Evolutionary conservation across 2,329 filamentous ascomycete species (phyloP), one percentile per base, ranked within the genome.

Genomic region (Xylariaceae sp.): DNA sequence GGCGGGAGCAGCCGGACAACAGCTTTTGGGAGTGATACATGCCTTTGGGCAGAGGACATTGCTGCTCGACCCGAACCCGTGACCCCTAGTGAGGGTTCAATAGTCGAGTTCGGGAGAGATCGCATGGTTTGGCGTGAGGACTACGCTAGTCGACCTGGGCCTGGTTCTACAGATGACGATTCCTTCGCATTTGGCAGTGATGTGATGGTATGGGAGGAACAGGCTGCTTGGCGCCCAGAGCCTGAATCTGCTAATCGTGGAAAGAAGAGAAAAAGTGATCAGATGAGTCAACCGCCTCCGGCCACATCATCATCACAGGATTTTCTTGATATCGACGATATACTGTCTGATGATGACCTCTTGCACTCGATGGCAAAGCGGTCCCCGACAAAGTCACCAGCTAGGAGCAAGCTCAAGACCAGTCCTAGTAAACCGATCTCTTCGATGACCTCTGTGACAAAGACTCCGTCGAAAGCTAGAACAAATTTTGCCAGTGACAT

Each of bases 241-340:
- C 75, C 75, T 4, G 54, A 69, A 8, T 62, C 73, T 1, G 59
- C 63, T 10, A 77, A 71, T 50, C 74, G 75, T 51, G 73, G 73
- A 15, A 81, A 78, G 69, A 84, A 84, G 69, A 72, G 80, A 62
- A 84, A 83, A 67, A 82, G 80, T 61, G 72, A 71, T 23, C 78
- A 82, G 8, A 78, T 80, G 23, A 75, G 67, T 61, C 75, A 71
- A 30, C 63, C 63, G 59, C 63, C 62, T 4, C 63, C 67, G 7
- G 62, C 64, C 11, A 60, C 53, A 35, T 61, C 53, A 35, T 61
- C 53, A 39, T 63, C 74, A 3, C 77, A 78, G 39, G 76, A 80
- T 15, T 85, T 82, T 51, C 81, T 80, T 0, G 82, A 85, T 62
- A 78, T 85, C 6, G 77, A 80, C 62, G 75, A 82, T 52, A 68